phyloP scores from a whole-genome alignment of 176 grass and related monocot species.

The Elaeis guineensis region DNA sequence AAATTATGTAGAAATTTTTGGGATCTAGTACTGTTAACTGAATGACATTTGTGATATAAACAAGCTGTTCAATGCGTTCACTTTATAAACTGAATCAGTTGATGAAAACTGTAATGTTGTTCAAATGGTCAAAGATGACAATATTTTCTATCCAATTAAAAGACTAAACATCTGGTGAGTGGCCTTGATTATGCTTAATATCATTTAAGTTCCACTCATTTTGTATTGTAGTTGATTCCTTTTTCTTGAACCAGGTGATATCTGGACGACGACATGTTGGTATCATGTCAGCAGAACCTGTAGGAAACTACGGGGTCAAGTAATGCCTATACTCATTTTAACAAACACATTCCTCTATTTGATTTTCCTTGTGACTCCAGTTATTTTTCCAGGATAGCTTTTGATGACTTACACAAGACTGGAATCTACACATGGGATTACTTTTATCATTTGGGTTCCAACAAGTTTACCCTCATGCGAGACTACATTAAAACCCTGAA shows the following conservation, averaged over 20 bases:
- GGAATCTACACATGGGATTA: slow-evolving; percentile 98
- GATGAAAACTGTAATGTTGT: no score
- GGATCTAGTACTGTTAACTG: no score
- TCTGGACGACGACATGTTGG: slow-evolving; percentile 66
- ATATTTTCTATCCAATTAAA: no score
- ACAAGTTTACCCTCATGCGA: slow-evolving; percentile 65
- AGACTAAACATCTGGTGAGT: no score
- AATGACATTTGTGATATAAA: no score
- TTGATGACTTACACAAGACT: slow-evolving; percentile 95
- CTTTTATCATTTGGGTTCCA: slow-evolving; percentile 70
- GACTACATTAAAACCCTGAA: slow-evolving; percentile 75
- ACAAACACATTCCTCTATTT: not conserved
- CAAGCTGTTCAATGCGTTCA: no score
- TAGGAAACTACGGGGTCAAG: slow-evolving; percentile 90
- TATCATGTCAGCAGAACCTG: slow-evolving; percentile 91
- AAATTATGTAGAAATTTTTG: no score
- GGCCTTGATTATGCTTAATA: no score
- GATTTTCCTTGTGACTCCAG: not conserved
- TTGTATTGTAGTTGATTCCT: not conserved
- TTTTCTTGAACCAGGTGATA: slow-evolving; percentile 53
- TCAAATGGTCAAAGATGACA: no score
- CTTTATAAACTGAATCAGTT: no score
- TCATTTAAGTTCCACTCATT: no score
- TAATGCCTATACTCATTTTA: slow-evolving; percentile 21
- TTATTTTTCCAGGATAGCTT: slow-evolving; percentile 50